These are phyloP conservation scores for Venturia effusa DNA, from an alignment of 2,329 filamentous ascomycete genomes.

Conservation along the genomic window DNA sequence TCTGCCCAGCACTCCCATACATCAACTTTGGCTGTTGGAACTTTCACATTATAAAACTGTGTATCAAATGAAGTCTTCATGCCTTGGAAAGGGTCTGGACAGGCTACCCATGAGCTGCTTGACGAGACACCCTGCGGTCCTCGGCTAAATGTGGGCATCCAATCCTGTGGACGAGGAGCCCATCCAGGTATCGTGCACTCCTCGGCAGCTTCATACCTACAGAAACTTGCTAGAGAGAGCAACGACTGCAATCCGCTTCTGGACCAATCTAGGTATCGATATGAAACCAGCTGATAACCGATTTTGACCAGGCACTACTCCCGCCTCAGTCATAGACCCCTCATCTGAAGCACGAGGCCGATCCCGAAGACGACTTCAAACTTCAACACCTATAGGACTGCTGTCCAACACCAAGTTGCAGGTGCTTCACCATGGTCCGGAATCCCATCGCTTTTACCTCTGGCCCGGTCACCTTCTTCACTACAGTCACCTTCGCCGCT, in stretches of 20 bases:
- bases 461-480: constrained; percentile 71
- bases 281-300: not conserved
- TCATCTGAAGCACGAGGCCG: not conserved
- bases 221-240: not conserved
- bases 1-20: too few relatives aligned
- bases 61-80: too few relatives aligned
- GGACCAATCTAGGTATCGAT: not conserved
- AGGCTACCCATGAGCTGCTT: not conserved
- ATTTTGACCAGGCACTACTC: too few relatives aligned
- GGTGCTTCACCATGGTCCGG: constrained; percentile 8
- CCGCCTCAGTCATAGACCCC: too few relatives aligned
- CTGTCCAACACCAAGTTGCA: not conserved
- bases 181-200: too few relatives aligned
- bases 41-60: too few relatives aligned
- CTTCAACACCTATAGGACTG: not conserved
- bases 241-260: not conserved
- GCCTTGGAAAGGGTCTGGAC: too few relatives aligned
- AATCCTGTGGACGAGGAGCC: too few relatives aligned
- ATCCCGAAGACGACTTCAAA: not conserved
- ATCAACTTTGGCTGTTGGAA: too few relatives aligned
- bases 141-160: not conserved
- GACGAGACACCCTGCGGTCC: not conserved
- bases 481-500: constrained; percentile 64
- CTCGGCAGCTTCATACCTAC: not conserved
- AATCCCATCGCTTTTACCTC: constrained; percentile 63